Conservation (phyloP, 116 monocot genomes). For the Trichopus zeylanicus region DNA sequence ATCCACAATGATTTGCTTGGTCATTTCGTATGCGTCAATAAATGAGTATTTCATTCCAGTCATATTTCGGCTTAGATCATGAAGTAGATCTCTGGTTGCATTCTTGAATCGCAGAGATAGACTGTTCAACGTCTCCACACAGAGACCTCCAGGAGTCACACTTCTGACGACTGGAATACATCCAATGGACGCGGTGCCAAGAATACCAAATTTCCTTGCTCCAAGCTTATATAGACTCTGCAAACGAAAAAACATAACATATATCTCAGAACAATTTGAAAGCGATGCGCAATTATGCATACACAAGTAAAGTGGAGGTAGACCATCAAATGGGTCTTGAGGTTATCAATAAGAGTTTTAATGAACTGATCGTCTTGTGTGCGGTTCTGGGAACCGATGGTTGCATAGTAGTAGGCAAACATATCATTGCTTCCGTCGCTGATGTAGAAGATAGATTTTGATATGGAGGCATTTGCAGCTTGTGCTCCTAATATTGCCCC, state of each 20-base stretch:
- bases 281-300: neutral
- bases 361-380: neutral
- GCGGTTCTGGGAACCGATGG: neutral
- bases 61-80: neutral
- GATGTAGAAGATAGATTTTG: conserved; percentile 4
- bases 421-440: conserved; percentile 8
- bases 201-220: conserved; percentile 18
- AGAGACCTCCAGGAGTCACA: neutral
- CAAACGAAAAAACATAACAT: neutral
- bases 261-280: neutral
- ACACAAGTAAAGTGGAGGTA: neutral
- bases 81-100: neutral
- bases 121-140: neutral
- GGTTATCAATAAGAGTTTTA: neutral
- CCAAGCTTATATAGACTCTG: conserved; percentile 12
- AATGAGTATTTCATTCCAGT: conserved; percentile 7
- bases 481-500: neutral
- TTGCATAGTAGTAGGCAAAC: neutral
- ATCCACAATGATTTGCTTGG: neutral
- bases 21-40: neutral
- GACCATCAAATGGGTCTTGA: neutral
- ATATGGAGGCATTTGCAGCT: neutral
- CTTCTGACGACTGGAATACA: conserved; percentile 3
- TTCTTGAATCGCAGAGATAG: neutral
- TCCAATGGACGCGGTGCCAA: conserved; percentile 9